Evolutionary conservation across 176 grass and related monocot species (phyloP), one percentile per base, ranked within the genome.

Genomic region (Carex parvula): DNA sequence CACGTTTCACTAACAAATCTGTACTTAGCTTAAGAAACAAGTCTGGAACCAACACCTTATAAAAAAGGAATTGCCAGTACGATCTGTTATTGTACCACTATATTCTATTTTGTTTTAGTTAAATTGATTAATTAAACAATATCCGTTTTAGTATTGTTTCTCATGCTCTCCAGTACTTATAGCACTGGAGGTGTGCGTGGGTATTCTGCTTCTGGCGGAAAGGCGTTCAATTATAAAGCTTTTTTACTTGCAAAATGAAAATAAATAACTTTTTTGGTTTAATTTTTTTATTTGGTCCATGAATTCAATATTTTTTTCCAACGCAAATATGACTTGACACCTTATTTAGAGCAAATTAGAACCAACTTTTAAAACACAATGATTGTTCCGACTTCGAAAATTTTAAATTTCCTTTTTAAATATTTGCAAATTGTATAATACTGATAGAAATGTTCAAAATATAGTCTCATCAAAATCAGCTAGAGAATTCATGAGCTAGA

Each of bases 21-120:
- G 79, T 81, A 81, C 79, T 64, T 81, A 37, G 58, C 79, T 81
- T 81, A 81, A 81, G 79, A 81, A 81, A 81, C 79, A 81, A 81
- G 79, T 81, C 58, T 81, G 79, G 79, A 62, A 81, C 79, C 29
- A 64, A 81, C 73, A 32, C 50, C 73, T 77, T 78, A 57, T 78
- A 57, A 78, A 79, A 60, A 60, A 81, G 21, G 10, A 81, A 42
- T 64, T 64, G 39, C 17, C 12, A 81, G 79, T 62, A 81, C 60
- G 60, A 62, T 81, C 58, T 46, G 39, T 48, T 48, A 81, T 81
- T 64, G 79, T 81, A 81, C 58, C 79, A 5, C 35, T 20, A 33
- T 81, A 13, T 20, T 79, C 6, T 60, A 21, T 81, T 64, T 42
- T 22, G 15, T 22, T 22, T 21, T 44, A 16, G 33, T 53, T 77